Evolutionary conservation across 768 basidiomycete genomes (phyloP).

Genomic region (Phaeolepiota aurea): DNA sequence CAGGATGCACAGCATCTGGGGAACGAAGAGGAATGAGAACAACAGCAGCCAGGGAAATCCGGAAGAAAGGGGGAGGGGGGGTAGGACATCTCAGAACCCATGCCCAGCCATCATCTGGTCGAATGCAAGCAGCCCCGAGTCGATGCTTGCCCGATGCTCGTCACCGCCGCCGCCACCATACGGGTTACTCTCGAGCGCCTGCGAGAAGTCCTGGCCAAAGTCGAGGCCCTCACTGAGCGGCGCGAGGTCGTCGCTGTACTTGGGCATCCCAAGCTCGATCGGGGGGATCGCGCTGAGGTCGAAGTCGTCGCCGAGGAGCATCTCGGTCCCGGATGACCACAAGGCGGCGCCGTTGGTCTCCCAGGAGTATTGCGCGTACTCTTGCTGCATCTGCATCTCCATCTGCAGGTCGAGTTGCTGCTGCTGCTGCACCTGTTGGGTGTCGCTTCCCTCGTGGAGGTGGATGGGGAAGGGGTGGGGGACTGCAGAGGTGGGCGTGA

Average conservation of each 20-base stretch:
- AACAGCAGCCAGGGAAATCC: not conserved
- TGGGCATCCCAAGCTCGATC: constrained; percentile 49
- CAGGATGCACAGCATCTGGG: constrained; percentile 30
- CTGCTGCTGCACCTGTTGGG: constrained; percentile 8
- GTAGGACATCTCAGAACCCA: constrained; percentile 14
- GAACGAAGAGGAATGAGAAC: constrained; percentile 1
- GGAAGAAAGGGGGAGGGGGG: not conserved
- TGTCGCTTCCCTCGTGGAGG: no score
- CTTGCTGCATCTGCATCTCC: constrained; percentile 30
- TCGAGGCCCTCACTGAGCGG: constrained; percentile 14
- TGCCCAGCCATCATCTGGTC: constrained; percentile 35
- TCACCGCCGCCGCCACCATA: constrained; percentile 14
- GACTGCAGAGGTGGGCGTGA: not conserved
- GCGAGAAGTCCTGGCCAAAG: constrained; percentile 22
- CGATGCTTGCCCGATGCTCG: no score
- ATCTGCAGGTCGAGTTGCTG: constrained; percentile 27
- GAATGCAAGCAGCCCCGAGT: constrained; percentile 25
- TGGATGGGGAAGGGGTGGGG: not conserved
- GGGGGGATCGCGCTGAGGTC: constrained; percentile 59
- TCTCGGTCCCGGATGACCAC: constrained; percentile 23
- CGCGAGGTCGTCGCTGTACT: constrained; percentile 22
- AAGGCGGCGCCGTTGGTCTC: constrained; percentile 15
- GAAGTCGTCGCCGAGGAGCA: constrained; percentile 54
- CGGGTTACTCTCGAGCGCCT: constrained; percentile 17
- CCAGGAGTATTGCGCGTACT: constrained; percentile 30